Conservation (phyloP, 2,329 filamentous ascomycete genomes). For the Blastomyces percursus region DNA sequence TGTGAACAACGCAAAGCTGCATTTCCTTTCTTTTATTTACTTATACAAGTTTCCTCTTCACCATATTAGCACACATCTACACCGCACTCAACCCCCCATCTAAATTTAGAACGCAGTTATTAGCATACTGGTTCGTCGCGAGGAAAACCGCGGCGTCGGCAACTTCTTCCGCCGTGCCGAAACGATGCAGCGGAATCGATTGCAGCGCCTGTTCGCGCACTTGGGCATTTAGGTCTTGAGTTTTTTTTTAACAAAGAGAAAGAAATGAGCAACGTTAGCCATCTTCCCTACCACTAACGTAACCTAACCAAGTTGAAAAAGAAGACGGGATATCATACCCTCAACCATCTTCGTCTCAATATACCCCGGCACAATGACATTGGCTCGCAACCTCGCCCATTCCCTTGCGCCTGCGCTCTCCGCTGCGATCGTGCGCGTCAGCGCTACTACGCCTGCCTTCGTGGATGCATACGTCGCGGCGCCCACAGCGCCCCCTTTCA, state of each 20-base stretch:
- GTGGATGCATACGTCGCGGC: slow-evolving; percentile 65
- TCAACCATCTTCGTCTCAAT: slow-evolving; percentile 70
- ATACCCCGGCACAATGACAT: slow-evolving; percentile 74
- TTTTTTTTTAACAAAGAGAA: not conserved
- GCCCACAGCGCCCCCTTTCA: slow-evolving; percentile 53
- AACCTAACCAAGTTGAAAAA: not conserved
- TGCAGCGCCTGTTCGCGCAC: slow-evolving; percentile 25
- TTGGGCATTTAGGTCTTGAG: slow-evolving; percentile 32
- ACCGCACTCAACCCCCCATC: slow-evolving; percentile 70
- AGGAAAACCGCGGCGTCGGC: slow-evolving; percentile 75
- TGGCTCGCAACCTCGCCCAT: slow-evolving; percentile 58
- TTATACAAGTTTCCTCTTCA: slow-evolving; percentile 21
- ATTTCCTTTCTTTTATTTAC: not conserved
- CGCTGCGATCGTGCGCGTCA: slow-evolving; percentile 28
- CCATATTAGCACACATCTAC: not conserved
- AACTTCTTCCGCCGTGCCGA: slow-evolving; percentile 59
- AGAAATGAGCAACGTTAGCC: not conserved
- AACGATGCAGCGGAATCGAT: slow-evolving; percentile 54
- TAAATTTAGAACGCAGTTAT: slow-evolving; percentile 76
- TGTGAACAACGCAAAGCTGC: not conserved
- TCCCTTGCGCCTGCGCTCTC: slow-evolving; percentile 39
- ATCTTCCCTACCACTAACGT: not conserved
- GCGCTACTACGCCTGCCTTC: slow-evolving; percentile 67
- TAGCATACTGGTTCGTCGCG: slow-evolving; percentile 66
- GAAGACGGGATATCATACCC: slow-evolving; percentile 39